phyloP scores from a whole-genome alignment of 805 yeast genomes.

The Blastobotrys peoriensis region DNA sequence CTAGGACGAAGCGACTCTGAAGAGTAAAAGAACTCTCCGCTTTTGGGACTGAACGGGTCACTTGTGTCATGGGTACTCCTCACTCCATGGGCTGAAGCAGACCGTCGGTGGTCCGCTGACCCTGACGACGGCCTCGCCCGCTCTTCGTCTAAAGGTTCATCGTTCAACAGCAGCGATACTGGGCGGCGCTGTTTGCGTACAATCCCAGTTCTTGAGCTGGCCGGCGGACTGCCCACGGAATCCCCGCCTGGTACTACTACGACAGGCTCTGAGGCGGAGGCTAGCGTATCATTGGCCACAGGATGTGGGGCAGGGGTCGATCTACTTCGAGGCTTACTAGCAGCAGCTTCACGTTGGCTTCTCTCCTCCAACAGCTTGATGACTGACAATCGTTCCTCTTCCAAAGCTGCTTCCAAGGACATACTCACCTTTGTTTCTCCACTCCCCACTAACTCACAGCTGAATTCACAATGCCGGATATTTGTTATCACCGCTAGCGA shows the following conservation, averaged over 20 bases:
- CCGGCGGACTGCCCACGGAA: neutral
- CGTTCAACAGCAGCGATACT: slow-evolving; percentile 2
- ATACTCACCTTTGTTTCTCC: too few species aligned
- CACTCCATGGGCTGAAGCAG: neutral
- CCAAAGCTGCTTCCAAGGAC: slow-evolving; percentile 24
- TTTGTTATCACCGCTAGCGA: too few species aligned
- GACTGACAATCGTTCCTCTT: slow-evolving; percentile 22
- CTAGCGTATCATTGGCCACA: slow-evolving; percentile 3
- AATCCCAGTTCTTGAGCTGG: neutral
- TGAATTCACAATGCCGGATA: too few species aligned
- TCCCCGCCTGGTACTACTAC: neutral
- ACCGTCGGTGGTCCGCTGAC: neutral
- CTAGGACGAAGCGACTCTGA: neutral
- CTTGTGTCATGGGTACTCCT: neutral
- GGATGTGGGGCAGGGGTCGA: slow-evolving; percentile 3
- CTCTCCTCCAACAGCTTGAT: slow-evolving; percentile 13
- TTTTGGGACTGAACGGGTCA: neutral
- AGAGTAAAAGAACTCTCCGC: neutral
- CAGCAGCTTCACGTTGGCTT: slow-evolving; percentile 1
- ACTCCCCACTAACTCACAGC: slow-evolving; percentile 28
- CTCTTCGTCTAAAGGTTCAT: neutral
- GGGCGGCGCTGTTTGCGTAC: neutral
- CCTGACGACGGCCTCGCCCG: neutral
- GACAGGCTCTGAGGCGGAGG: slow-evolving; percentile 2
- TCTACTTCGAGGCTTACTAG: neutral